These are phyloP conservation scores for Trichoderma guizhouense DNA, from an alignment of 2,329 filamentous ascomycete genomes.

Conservation along the genomic window DNA sequence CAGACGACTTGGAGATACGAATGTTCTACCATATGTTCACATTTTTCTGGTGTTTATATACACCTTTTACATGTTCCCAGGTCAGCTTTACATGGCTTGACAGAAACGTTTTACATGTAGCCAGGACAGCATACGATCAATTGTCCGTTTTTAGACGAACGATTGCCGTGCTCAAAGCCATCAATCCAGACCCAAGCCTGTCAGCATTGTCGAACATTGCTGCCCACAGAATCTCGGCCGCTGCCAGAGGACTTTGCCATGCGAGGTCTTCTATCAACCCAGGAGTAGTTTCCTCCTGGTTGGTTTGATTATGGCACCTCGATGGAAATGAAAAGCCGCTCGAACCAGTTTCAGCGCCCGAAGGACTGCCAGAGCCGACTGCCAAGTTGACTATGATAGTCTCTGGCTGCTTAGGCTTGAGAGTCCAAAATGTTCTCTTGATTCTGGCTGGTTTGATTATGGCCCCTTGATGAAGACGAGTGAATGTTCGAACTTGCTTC, in stretches of 20 bases:
- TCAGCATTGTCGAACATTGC: conserved; percentile 38
- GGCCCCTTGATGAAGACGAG: neutral
- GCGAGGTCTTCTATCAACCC: conserved; percentile 37
- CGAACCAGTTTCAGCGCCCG: neutral
- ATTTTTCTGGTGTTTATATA: conserved; percentile 57
- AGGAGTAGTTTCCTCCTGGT: neutral
- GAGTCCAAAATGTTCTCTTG: neutral
- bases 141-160: conserved; percentile 36
- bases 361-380: neutral
- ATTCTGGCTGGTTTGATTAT: neutral
- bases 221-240: conserved; percentile 45
- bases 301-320: neutral
- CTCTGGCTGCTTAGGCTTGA: neutral
- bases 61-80: conserved; percentile 35
- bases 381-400: neutral
- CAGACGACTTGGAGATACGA: conserved; percentile 51
- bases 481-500: neutral
- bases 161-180: conserved; percentile 37
- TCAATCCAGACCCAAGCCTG: conserved; percentile 39
- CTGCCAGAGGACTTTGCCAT: conserved; percentile 67
- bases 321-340: neutral
- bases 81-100: conserved; percentile 19
- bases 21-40: conserved; percentile 61
- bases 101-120: conserved; percentile 23
- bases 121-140: conserved; percentile 22